A percentile compares a stretch with the other conserved stretches of the same genome.
Evolutionary conservation across 2,329 filamentous ascomycete species (phyloP).

Genomic region (Trichoderma sp.): DNA sequence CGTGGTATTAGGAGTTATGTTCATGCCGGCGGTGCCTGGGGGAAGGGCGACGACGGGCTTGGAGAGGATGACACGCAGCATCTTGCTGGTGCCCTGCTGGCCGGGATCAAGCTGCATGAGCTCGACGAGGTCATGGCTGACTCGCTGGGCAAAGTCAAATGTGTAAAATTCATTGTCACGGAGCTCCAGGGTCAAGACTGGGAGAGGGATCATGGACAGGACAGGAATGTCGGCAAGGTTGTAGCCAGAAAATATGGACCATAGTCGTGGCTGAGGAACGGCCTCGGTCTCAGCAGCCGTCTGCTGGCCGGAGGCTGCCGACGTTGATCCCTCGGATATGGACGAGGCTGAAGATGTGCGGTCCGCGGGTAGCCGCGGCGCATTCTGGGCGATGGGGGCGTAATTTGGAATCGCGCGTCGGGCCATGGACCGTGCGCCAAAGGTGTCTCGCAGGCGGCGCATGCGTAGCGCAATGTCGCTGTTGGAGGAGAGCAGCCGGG

Average conservation of each 20-base stretch:
- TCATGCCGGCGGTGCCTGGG: neutral
- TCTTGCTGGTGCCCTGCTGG: slow-evolving; percentile 23
- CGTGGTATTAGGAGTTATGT: neutral
- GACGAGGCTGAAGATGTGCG: slow-evolving; percentile 24
- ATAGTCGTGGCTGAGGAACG: slow-evolving; percentile 23
- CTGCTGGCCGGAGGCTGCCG: neutral
- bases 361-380: slow-evolving; percentile 21
- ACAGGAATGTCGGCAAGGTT: slow-evolving; percentile 36
- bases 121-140: slow-evolving; percentile 34
- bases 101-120: slow-evolving; percentile 26
- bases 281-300: neutral
- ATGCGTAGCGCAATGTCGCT: slow-evolving; percentile 35
- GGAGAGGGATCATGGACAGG: slow-evolving; percentile 36
- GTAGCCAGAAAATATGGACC: slow-evolving; percentile 33
- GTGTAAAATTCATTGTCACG: slow-evolving; percentile 37
- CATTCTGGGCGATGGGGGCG: slow-evolving; percentile 20
- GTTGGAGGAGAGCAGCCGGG: slow-evolving; percentile 39
- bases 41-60: slow-evolving; percentile 4
- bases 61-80: slow-evolving; percentile 20
- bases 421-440: slow-evolving; percentile 24
- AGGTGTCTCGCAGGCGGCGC: slow-evolving; percentile 31
- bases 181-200: slow-evolving; percentile 35
- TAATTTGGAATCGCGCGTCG: slow-evolving; percentile 25
- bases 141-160: slow-evolving; percentile 32
- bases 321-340: slow-evolving; percentile 13